Evolutionary conservation across 2,329 filamentous ascomycete species (phyloP).

Genomic region (Clonostachys rosea): DNA sequence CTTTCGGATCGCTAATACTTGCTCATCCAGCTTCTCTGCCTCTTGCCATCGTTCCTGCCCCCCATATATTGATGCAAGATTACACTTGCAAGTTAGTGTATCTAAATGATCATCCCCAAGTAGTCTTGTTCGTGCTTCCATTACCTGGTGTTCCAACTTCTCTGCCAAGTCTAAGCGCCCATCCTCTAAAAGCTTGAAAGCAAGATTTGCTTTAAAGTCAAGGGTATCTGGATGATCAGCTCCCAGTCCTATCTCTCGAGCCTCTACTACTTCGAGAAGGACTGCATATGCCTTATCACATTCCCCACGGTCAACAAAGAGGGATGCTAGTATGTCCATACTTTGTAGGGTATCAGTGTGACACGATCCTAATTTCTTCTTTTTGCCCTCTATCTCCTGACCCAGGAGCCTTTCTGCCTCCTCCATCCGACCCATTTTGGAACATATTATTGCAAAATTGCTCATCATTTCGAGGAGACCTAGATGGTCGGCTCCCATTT

Average conservation of each 20-base stretch:
- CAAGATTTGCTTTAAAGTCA: slow-evolving; percentile 1
- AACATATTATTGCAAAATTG: slow-evolving; percentile 2
- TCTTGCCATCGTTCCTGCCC: too few relatives aligned
- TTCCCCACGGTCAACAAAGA: background rate
- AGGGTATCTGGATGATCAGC: slow-evolving; percentile 3
- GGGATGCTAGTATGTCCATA: slow-evolving; percentile 1
- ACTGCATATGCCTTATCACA: slow-evolving; percentile 4
- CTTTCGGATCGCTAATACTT: too few relatives aligned
- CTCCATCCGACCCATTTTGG: background rate
- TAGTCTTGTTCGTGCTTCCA: slow-evolving; percentile 3
- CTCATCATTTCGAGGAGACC: background rate
- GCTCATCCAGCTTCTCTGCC: too few relatives aligned
- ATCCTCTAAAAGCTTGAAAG: background rate
- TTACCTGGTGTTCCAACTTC: slow-evolving; percentile 3
- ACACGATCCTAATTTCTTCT: slow-evolving; percentile 10
- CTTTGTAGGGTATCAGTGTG: background rate
- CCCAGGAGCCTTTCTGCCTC: slow-evolving; percentile 5
- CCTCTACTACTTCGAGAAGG: slow-evolving; percentile 4
- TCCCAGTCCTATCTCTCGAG: slow-evolving; percentile 2
- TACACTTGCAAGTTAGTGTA: too few relatives aligned
- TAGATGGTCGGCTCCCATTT: slow-evolving; percentile 5
- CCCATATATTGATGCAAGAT: too few relatives aligned
- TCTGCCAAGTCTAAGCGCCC: slow-evolving; percentile 5
- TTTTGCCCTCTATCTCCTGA: slow-evolving; percentile 5
- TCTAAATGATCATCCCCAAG: too few relatives aligned